Conservation (phyloP, 2,329 filamentous ascomycete species). For the Penicillium sp. region DNA sequence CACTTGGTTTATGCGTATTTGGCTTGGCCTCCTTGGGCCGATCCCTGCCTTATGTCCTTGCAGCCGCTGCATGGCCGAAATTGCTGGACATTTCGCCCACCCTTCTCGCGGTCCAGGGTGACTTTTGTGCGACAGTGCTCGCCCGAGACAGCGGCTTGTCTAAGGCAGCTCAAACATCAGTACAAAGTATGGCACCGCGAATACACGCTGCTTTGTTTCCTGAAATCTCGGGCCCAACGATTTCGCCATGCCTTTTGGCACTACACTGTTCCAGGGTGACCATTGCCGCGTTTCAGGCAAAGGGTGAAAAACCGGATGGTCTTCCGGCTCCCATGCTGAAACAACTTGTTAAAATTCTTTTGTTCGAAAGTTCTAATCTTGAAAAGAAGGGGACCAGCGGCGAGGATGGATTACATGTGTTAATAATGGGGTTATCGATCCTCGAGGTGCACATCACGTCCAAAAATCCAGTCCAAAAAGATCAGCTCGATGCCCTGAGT, state of each 20-base stretch:
- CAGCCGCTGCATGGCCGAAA: constrained; percentile 33
- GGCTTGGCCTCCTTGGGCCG: constrained; percentile 32
- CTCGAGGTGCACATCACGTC: constrained; percentile 41
- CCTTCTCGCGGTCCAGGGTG: constrained; percentile 32
- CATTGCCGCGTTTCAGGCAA: constrained; percentile 35
- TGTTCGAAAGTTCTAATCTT: constrained; percentile 13
- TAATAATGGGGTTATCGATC: constrained; percentile 37
- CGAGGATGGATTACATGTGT: constrained; percentile 23
- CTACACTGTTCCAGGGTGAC: constrained; percentile 37
- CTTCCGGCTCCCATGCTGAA: constrained; percentile 31
- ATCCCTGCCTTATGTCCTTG: constrained; percentile 30
- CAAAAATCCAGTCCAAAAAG: constrained; percentile 27
- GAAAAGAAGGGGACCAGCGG: background rate
- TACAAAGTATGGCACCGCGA: constrained; percentile 30
- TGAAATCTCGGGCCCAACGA: constrained; percentile 14
- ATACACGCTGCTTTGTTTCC: constrained; percentile 29
- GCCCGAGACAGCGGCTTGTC: constrained; percentile 29
- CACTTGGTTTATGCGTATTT: constrained; percentile 37
- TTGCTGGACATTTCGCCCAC: constrained; percentile 30
- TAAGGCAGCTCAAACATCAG: constrained; percentile 30
- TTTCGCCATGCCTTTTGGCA: constrained; percentile 37
- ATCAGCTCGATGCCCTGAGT: constrained; percentile 30
- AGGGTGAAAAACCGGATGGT: constrained; percentile 28
- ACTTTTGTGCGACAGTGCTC: constrained; percentile 29
- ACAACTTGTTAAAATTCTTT: constrained; percentile 33